Evolutionary conservation across 2,329 filamentous ascomycete species (phyloP).

Genomic region (Didymella segeticola): DNA sequence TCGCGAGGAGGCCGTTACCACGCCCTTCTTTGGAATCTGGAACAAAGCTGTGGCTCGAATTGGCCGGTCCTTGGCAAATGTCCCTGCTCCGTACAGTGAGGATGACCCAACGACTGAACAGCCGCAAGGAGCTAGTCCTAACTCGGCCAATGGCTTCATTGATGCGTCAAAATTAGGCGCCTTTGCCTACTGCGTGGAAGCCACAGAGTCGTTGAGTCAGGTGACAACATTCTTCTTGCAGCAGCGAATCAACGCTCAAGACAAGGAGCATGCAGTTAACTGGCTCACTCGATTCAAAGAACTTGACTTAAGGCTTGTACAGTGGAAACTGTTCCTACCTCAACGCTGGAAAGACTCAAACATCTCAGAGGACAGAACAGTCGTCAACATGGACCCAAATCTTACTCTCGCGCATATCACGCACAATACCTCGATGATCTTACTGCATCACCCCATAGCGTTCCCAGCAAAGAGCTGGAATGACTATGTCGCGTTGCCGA

Average conservation of each 20-base stretch:
- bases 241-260: constrained; percentile 44
- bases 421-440: constrained; percentile 46
- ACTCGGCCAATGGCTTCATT: constrained; percentile 41
- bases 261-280: constrained; percentile 44
- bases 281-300: constrained; percentile 47
- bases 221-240: constrained; percentile 46
- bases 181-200: constrained; percentile 45
- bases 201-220: constrained; percentile 43
- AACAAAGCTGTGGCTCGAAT: constrained; percentile 44
- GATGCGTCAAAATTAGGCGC: constrained; percentile 44
- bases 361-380: constrained; percentile 35
- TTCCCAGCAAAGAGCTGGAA: constrained; percentile 42
- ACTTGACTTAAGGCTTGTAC: constrained; percentile 42
- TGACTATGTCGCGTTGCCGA: constrained; percentile 40
- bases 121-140: constrained; percentile 36
- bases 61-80: constrained; percentile 39
- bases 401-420: constrained; percentile 45
- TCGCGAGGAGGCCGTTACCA: constrained; percentile 41
- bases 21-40: constrained; percentile 47
- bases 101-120: constrained; percentile 37
- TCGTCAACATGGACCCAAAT: constrained; percentile 46
- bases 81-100: constrained; percentile 45
- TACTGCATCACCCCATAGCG: constrained; percentile 43
- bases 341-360: constrained; percentile 44
- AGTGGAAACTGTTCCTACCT: constrained; percentile 46